phyloP scores from a whole-genome alignment of 148 eudicot species.

The Dianthus caryophyllus region DNA sequence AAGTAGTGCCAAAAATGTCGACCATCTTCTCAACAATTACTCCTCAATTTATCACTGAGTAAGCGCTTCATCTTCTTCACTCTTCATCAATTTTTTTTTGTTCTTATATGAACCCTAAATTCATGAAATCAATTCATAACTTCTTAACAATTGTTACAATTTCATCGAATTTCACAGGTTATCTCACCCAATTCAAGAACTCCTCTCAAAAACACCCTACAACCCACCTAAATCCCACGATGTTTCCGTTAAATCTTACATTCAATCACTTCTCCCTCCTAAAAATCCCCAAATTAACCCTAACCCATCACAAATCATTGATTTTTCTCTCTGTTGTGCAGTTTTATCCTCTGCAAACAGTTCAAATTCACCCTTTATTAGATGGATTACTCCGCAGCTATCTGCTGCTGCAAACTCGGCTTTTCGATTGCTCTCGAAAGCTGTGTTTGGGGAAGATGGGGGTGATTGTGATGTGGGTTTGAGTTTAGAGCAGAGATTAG shows the following conservation, averaged over 20 bases:
- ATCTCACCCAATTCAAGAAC: constrained; percentile 48
- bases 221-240: constrained; percentile 46
- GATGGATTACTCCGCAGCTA: constrained; percentile 61
- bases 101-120: background rate
- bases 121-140: background rate
- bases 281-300: constrained; percentile 17
- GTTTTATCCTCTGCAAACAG: constrained; percentile 45
- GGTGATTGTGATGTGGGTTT: constrained; percentile 22
- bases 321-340: constrained; percentile 60
- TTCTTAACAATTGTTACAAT: background rate
- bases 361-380: constrained; percentile 39
- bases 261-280: constrained; percentile 57
- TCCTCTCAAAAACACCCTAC: constrained; percentile 45
- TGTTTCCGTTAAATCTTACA: constrained; percentile 59
- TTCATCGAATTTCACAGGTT: constrained; percentile 32
- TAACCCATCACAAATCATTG: constrained; percentile 30
- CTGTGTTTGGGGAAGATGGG: constrained; percentile 23
- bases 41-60: constrained; percentile 38
- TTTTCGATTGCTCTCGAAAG: constrained; percentile 36
- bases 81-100: constrained; percentile 1
- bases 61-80: constrained; percentile 23
- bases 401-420: constrained; percentile 44
- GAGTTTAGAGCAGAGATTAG: constrained; percentile 45
- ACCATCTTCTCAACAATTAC: constrained; percentile 22
- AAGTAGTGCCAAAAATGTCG: constrained; percentile 29